phyloP scores from a whole-genome alignment of 2,329 filamentous ascomycete species.

The Colletotrichum chlorophyti region DNA sequence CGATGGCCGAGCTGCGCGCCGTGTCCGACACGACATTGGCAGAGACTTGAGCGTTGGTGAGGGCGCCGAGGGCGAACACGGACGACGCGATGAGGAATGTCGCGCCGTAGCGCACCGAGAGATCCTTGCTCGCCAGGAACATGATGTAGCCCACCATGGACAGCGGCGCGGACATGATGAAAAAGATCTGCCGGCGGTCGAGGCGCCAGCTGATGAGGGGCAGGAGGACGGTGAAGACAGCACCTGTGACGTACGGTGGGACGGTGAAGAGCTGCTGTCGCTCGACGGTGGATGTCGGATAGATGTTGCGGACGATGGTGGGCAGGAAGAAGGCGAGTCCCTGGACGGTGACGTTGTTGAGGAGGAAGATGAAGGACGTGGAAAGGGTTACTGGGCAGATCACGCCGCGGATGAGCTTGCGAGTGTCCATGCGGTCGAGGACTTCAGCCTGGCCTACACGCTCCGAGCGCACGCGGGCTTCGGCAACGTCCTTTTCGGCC shows the following conservation, averaged over 20 bases:
- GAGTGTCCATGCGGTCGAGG: conserved; percentile 65
- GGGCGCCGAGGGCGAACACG: conserved; percentile 65
- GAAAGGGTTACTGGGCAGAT: conserved; percentile 63
- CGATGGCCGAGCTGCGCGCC: conserved; percentile 67
- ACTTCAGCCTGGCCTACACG: conserved; percentile 65
- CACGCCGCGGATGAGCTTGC: conserved; percentile 65
- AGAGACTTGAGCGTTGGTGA: conserved; percentile 68
- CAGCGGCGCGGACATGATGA: conserved; percentile 60
- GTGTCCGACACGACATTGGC: conserved; percentile 73
- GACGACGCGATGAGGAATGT: conserved; percentile 69
- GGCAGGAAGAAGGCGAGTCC: conserved; percentile 71
- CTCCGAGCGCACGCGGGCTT: conserved; percentile 65
- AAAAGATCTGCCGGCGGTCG: conserved; percentile 61
- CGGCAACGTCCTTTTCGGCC: conserved; percentile 68
- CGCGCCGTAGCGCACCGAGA: conserved; percentile 63
- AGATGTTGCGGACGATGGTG: conserved; percentile 70
- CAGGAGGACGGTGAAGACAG: conserved; percentile 64
- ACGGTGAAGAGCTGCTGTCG: conserved; percentile 70
- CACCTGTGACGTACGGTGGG: conserved; percentile 69
- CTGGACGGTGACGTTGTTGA: conserved; percentile 72
- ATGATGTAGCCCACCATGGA: conserved; percentile 70
- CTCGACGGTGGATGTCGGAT: conserved; percentile 62
- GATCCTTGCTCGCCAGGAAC: conserved; percentile 59
- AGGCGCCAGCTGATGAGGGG: conserved; percentile 63
- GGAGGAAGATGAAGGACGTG: conserved; percentile 64